Percentiles rank a stretch among this genome's conserved stretches.
phyloP scores from a whole-genome alignment of 2,329 filamentous ascomycete genomes.

The Pseudopithomyces maydicus region DNA sequence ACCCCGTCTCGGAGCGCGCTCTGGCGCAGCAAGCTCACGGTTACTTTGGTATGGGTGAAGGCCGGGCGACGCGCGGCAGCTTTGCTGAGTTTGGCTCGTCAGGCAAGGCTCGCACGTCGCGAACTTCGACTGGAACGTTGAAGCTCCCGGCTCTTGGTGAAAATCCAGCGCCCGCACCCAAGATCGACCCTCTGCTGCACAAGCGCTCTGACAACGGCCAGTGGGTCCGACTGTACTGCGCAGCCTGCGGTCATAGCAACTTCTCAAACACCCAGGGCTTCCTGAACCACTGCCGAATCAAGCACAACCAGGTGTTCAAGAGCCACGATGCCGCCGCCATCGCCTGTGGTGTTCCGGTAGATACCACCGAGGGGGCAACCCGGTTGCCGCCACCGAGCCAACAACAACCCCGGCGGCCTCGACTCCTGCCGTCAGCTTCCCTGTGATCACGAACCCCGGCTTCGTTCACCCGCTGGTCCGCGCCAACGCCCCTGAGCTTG shows the following conservation, averaged over 20 bases:
- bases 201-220: conserved; percentile 82
- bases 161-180: conserved; percentile 57
- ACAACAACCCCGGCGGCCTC: conserved; percentile 30
- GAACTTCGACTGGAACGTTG: conserved; percentile 60
- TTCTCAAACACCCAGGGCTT: conserved; percentile 99
- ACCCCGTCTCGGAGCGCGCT: conserved; percentile 54
- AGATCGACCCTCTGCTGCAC: conserved; percentile 80
- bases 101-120: conserved; percentile 61
- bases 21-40: conserved; percentile 42
- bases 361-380: conserved; percentile 62
- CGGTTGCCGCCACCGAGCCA: conserved; percentile 40
- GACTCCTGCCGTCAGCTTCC: conserved; percentile 36
- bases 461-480: conserved; percentile 44
- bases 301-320: conserved; percentile 90
- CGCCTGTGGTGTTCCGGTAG: conserved; percentile 82
- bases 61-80: conserved; percentile 79
- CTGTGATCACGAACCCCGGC: conserved; percentile 32
- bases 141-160: conserved; percentile 49
- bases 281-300: conserved; percentile 97
- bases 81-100: conserved; percentile 59
- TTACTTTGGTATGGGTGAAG: conserved; percentile 59
- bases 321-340: conserved; percentile 94
- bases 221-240: conserved; percentile 87
- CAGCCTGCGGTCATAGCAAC: conserved; percentile 83
- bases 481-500: conserved; percentile 27